Base-by-base conservation (phyloP, 2,329 filamentous ascomycete genomes). In the Penicillium sp. region DNA sequence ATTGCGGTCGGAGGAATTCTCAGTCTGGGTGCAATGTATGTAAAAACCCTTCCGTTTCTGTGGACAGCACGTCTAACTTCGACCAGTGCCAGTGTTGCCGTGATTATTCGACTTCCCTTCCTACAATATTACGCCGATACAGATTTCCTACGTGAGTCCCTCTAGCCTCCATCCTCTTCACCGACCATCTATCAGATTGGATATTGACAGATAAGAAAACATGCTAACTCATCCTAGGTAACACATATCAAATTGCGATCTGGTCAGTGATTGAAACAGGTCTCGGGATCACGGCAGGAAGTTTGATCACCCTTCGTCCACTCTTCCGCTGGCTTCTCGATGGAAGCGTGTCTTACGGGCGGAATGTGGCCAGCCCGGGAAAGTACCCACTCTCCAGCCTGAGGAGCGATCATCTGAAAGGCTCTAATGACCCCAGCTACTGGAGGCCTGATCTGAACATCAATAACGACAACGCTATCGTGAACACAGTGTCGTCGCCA, bases 1-100 rank as follows among this genome's bases (percentile, higher is more conserved):
- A 22, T 83, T 4, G 78, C 83, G 2, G 75, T 87, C 10, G 79
- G 79, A 13, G 76, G 78, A 2, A 78, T 88, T 24, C 76, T 88
- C 30, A 78, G 78, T 1, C 79, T 87, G 71, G 87, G 83, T 19
- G 84, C 84, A 57, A 76, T 80, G 70, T 72, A 60, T 3, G 68
- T 67, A 19, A 50, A 1, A 19, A 2, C 15, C 24, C 26, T 45
- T 22, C 28, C 26, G 3, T 5, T 15, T n/a, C 53, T 37, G 10
- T 35, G 12, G 4, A 38, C 4, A 28, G 8, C n/a, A 19, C 15
- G 7, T 30, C 66, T 63, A 17, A 65, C 37, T 3, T 26, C 19
- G 19, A 5, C 3, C 9, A 72, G 65, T 51, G 69, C 66, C 9
- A 68, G 66, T 12, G 77, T 76, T 9, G 82, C 80, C 0, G 74